Conservation (phyloP, 129 eudicot genomes). For the Flaveria linearis region DNA sequence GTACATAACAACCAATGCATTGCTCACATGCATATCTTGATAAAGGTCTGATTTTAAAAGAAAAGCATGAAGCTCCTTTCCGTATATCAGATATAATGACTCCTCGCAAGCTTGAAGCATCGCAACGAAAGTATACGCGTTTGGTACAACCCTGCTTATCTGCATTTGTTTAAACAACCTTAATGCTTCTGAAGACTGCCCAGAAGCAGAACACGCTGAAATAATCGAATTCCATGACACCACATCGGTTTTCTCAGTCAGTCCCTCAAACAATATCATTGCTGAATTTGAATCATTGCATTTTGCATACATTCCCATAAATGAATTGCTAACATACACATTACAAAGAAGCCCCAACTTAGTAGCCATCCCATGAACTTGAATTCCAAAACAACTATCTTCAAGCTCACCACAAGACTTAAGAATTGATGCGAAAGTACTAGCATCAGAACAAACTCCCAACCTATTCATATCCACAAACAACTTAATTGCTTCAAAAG, state of each 20-base stretch:
- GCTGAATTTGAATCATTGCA: slow-evolving; percentile 50
- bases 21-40: slow-evolving; percentile 55
- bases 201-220: slow-evolving; percentile 47
- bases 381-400: slow-evolving; percentile 46
- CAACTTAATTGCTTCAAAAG: slow-evolving; percentile 44
- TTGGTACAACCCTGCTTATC: slow-evolving; percentile 43
- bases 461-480: slow-evolving; percentile 51
- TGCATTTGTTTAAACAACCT: slow-evolving; percentile 58
- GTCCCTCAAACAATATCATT: slow-evolving; percentile 43
- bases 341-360: slow-evolving; percentile 55
- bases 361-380: slow-evolving; percentile 63
- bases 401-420: slow-evolving; percentile 63
- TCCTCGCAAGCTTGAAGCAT: slow-evolving; percentile 72
- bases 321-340: slow-evolving; percentile 58
- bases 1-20: slow-evolving; percentile 73
- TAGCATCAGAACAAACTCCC: slow-evolving; percentile 57
- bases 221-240: slow-evolving; percentile 86
- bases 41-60: slow-evolving; percentile 47
- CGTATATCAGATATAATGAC: slow-evolving; percentile 25
- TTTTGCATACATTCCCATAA: slow-evolving; percentile 64
- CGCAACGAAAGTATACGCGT: slow-evolving; percentile 71
- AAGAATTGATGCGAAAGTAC: slow-evolving; percentile 50
- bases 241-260: slow-evolving; percentile 46
- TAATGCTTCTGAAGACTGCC: slow-evolving; percentile 41
- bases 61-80: slow-evolving; percentile 65